Percentiles rank a stretch among this genome's conserved stretches.
These are phyloP conservation scores for Suhomyces sp. DNA, from an alignment of 805 yeast species.

Conservation along the genomic window DNA sequence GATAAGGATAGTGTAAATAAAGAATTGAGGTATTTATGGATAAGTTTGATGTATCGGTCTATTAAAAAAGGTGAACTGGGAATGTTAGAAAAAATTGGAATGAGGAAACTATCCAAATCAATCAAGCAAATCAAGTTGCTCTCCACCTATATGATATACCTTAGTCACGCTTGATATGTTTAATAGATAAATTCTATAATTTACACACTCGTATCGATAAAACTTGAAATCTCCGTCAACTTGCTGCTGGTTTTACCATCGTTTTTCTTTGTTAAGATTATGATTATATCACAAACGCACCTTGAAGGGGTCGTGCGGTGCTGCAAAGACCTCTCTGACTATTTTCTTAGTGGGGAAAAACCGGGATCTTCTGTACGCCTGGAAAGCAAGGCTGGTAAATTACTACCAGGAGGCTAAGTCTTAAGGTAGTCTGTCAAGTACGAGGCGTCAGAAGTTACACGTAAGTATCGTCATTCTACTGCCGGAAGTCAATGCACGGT, in stretches of 20 bases:
- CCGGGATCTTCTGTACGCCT: neutral
- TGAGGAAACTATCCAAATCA: neutral
- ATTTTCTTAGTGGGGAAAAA: neutral
- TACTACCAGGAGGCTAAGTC: neutral
- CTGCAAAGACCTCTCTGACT: neutral
- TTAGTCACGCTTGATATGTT: neutral
- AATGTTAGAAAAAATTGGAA: neutral
- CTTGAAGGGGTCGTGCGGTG: slow-evolving; percentile 2
- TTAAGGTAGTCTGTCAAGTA: neutral
- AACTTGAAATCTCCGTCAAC: slow-evolving; percentile 1
- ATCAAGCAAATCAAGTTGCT: neutral
- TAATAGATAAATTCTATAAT: slow-evolving; percentile 1
- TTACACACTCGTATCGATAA: neutral
- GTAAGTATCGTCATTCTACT: neutral
- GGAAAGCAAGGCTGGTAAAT: neutral
- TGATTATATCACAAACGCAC: neutral
- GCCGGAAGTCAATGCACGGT: neutral
- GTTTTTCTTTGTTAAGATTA: neutral
- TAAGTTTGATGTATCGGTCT: neutral
- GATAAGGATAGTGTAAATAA: neutral
- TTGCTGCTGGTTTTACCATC: slow-evolving; percentile 3
- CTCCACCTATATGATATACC: neutral
- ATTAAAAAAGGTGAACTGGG: neutral
- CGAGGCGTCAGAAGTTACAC: neutral
- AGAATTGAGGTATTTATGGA: neutral